Percentiles rank a stretch among this genome's conserved stretches.
These are phyloP conservation scores for Epichloe gansuensis DNA, from an alignment of 2,329 filamentous ascomycete genomes.

Conservation along the genomic window DNA sequence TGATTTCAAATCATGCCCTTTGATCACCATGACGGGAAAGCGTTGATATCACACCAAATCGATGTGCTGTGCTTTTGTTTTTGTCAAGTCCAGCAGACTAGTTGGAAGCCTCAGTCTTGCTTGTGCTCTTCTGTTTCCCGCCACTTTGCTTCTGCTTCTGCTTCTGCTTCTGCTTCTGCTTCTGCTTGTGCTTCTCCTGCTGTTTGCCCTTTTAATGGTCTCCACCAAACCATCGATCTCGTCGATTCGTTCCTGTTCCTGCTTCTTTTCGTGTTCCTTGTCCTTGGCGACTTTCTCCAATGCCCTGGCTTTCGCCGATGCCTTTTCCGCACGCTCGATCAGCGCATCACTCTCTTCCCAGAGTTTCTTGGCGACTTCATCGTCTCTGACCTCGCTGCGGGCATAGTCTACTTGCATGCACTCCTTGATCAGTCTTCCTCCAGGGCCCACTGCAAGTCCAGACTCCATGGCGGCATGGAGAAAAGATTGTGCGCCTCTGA, in stretches of 20 bases:
- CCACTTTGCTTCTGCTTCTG: background rate
- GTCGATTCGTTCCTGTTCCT: conserved; percentile 20
- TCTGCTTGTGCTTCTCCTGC: conserved; percentile 12
- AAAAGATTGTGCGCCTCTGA: conserved; percentile 77
- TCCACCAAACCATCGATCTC: conserved; percentile 28
- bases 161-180: conserved; percentile 16
- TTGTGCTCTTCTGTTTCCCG: background rate
- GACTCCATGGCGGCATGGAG: conserved; percentile 78
- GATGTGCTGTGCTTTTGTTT: too few relatives aligned
- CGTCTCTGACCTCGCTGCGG: conserved; percentile 64
- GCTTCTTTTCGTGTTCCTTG: conserved; percentile 20
- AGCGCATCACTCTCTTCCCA: conserved; percentile 85
- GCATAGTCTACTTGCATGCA: conserved; percentile 65
- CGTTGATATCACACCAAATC: too few relatives aligned
- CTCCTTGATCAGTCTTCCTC: conserved; percentile 75
- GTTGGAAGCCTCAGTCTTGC: background rate
- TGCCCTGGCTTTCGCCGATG: conserved; percentile 48
- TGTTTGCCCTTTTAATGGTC: conserved; percentile 32
- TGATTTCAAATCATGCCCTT: too few relatives aligned
- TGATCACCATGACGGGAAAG: too few relatives aligned
- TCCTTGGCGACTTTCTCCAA: conserved; percentile 26
- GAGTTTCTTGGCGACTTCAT: conserved; percentile 67
- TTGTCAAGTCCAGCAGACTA: background rate
- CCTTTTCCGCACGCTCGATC: conserved; percentile 71
- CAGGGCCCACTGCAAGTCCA: conserved; percentile 48